A percentile compares a stretch with the other conserved stretches of the same genome.
Evolutionary conservation across 2,329 filamentous ascomycete species (phyloP).

Genomic region (Daldinia sp.): DNA sequence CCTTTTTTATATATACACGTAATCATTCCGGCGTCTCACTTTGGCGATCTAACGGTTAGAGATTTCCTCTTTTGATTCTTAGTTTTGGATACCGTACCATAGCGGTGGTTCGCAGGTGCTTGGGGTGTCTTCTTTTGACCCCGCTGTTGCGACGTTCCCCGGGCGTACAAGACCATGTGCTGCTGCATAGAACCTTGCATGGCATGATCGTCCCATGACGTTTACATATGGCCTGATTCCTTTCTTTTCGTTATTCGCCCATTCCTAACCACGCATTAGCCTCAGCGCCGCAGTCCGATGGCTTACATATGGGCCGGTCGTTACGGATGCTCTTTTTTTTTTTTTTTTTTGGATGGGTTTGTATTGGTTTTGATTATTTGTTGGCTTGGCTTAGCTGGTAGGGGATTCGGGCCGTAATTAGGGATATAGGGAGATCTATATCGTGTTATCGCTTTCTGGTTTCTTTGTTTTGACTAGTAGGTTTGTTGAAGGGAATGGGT

Average conservation of each 20-base stretch:
- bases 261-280: slow-evolving; percentile 16
- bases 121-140: not conserved
- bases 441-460: not conserved
- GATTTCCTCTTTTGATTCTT: not conserved
- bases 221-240: slow-evolving; percentile 32
- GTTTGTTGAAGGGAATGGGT: not conserved
- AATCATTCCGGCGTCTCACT: slow-evolving; percentile 1
- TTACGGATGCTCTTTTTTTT: not conserved
- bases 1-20: not conserved
- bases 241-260: too few species aligned
- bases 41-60: slow-evolving; percentile 9
- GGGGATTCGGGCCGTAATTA: not conserved
- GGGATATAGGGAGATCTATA: not conserved
- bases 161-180: slow-evolving; percentile 8
- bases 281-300: slow-evolving; percentile 31
- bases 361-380: not conserved
- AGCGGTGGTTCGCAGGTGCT: not conserved
- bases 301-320: not conserved
- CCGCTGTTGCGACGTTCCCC: slow-evolving; percentile 2
- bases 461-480: not conserved
- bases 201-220: slow-evolving; percentile 38
- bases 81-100: not conserved
- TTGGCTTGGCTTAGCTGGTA: not conserved
- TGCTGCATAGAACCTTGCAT: slow-evolving; percentile 24
- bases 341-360: not conserved